These are phyloP conservation scores for Dujonia santamariae DNA, from an alignment of 1,139 yeast species.

Conservation along the genomic window DNA sequence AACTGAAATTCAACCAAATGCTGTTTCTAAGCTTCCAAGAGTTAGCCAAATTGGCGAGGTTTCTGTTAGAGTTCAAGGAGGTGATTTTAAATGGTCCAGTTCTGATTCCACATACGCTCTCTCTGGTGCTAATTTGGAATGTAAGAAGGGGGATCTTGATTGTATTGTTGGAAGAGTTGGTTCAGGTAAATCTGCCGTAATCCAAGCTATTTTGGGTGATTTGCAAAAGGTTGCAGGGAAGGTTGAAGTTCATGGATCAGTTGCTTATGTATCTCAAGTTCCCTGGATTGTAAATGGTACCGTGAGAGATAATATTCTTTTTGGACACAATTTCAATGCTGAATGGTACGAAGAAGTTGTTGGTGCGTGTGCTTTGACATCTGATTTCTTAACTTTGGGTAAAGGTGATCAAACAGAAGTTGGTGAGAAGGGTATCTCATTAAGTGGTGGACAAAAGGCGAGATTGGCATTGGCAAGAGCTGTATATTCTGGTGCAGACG, in stretches of 20 bases:
- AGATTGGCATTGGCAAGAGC: conserved; percentile 82
- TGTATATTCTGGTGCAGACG: conserved; percentile 81
- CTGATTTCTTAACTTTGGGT: conserved; percentile 65
- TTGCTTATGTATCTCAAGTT: conserved; percentile 76
- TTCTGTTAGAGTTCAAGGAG: conserved; percentile 20
- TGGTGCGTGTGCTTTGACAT: conserved; percentile 71
- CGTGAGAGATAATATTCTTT: conserved; percentile 73
- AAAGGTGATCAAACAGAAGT: conserved; percentile 80
- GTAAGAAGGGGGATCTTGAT: conserved; percentile 18
- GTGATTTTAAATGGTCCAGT: conserved; percentile 20
- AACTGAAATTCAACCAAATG: conserved; percentile 43
- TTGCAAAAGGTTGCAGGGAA: conserved; percentile 14
- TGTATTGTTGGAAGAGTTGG: conserved; percentile 25
- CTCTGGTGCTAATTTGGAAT: conserved; percentile 17
- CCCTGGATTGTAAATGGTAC: conserved; percentile 68
- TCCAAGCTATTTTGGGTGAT: conserved; percentile 26
- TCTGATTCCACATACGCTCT: conserved; percentile 14
- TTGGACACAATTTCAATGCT: conserved; percentile 73
- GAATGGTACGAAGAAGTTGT: conserved; percentile 67
- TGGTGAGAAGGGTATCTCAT: conserved; percentile 86
- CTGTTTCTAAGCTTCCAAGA: conserved; percentile 31
- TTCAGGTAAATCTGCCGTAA: conserved; percentile 27
- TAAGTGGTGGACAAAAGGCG: conserved; percentile 90
- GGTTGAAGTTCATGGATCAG: conserved; percentile 41
- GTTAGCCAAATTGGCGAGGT: conserved; percentile 27